Conservation (phyloP, 1,284 basidiomycete genomes). For the Sanghuangporus sanghuang region DNA sequence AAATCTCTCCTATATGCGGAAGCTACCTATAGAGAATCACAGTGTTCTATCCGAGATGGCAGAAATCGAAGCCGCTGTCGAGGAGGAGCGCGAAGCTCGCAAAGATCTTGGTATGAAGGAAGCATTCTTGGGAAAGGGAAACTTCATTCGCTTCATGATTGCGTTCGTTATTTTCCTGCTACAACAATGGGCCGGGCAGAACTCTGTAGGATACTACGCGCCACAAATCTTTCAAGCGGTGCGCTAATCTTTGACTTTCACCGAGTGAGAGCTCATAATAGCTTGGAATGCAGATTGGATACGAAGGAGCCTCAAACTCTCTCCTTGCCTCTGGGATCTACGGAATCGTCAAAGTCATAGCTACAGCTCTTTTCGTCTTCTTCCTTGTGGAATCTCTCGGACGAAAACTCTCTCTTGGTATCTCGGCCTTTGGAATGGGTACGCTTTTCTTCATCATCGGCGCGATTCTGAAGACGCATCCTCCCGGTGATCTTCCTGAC, state of each 20-base stretch:
- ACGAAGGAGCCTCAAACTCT: conserved; percentile 49
- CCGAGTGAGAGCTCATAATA: conserved; percentile 30
- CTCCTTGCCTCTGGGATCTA: conserved; percentile 81
- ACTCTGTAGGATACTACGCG: conserved; percentile 65
- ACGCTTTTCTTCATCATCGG: conserved; percentile 64
- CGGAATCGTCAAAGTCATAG: conserved; percentile 70
- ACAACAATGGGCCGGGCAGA: conserved; percentile 64
- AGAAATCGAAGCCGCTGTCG: conserved; percentile 62
- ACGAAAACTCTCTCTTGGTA: conserved; percentile 52
- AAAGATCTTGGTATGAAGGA: conserved; percentile 55
- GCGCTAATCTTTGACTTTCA: conserved; percentile 39
- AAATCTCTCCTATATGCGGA: conserved; percentile 53
- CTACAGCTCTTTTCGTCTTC: conserved; percentile 60
- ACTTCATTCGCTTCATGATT: conserved; percentile 65
- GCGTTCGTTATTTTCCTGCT: conserved; percentile 55
- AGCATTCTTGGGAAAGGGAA: conserved; percentile 71
- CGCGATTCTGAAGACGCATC: conserved; percentile 67
- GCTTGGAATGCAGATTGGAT: conserved; percentile 51
- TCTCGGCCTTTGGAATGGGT: conserved; percentile 61
- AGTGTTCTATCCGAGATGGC: conserved; percentile 48
- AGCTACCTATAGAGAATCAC: conserved; percentile 39
- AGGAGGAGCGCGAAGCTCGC: conserved; percentile 56
- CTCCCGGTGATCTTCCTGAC: conserved; percentile 22
- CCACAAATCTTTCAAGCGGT: conserved; percentile 69
- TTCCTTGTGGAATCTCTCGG: conserved; percentile 51